Evolutionary conservation across 2,329 filamentous ascomycete species (phyloP).

Genomic region (Trichophyton rubrum): DNA sequence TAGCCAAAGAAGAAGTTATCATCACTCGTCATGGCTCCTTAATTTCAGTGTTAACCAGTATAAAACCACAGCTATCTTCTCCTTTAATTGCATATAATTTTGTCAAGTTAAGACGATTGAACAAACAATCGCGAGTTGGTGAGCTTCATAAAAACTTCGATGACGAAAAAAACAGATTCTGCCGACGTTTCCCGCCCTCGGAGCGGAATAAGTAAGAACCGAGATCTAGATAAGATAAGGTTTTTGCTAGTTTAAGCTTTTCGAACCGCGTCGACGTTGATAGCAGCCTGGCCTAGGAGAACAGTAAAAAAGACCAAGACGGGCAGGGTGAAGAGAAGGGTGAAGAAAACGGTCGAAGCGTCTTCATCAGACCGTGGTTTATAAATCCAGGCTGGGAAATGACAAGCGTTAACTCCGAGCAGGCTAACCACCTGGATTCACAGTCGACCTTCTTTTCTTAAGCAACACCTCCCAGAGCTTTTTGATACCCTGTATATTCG

Average conservation of each 20-base stretch:
- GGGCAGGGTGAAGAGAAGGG: background rate
- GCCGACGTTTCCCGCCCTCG: background rate
- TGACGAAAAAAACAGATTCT: background rate
- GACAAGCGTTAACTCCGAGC: background rate
- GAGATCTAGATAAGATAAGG: slow-evolving; percentile 1
- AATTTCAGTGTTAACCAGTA: background rate
- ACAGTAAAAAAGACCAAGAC: background rate
- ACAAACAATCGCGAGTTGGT: too few relatives aligned
- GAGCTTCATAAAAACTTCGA: background rate
- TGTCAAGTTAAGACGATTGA: too few relatives aligned
- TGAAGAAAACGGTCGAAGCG: background rate
- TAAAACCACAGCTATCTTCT: background rate
- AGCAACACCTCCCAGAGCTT: background rate
- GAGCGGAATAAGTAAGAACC: background rate
- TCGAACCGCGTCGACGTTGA: background rate
- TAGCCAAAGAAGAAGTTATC: slow-evolving; percentile 67
- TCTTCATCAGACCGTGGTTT: background rate
- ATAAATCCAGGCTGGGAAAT: background rate
- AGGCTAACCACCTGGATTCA: background rate
- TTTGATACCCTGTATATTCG: background rate
- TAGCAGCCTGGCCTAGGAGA: background rate
- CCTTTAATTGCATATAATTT: background rate
- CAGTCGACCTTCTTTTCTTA: background rate
- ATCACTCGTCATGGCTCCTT: slow-evolving; percentile 57
- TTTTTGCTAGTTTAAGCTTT: background rate